Evolutionary conservation across 177 flowering plant species (phyloP).

Genomic region (Vitis hybrid): DNA sequence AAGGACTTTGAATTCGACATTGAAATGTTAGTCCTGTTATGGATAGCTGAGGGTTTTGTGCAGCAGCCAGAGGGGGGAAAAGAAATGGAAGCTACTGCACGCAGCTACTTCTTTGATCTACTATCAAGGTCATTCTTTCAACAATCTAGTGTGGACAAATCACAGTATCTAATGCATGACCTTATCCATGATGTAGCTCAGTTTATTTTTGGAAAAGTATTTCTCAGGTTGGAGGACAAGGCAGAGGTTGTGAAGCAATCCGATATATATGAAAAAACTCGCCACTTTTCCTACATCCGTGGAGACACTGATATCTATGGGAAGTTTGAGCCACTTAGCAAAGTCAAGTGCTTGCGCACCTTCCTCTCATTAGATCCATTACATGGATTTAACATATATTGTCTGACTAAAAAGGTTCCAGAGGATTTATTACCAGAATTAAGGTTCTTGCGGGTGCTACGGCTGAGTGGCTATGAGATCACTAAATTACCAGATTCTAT

Average conservation of each 20-base stretch:
- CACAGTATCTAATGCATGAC: constrained; percentile 14
- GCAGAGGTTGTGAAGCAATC: background rate
- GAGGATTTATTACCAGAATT: constrained; percentile 5
- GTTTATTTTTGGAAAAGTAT: constrained; percentile 2
- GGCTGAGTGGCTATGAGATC: constrained; percentile 1
- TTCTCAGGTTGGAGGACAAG: background rate
- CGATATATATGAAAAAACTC: constrained; percentile 1
- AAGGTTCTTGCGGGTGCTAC: constrained; percentile 6
- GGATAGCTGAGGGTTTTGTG: constrained; percentile 18
- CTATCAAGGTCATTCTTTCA: constrained; percentile 12
- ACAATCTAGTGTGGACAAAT: background rate
- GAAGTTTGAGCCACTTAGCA: background rate
- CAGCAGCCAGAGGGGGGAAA: background rate
- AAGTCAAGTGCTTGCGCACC: constrained; percentile 6
- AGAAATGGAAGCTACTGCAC: constrained; percentile 1
- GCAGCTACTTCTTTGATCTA: constrained; percentile 5
- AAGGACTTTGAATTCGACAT: constrained; percentile 1
- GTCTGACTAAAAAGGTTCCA: constrained; percentile 2
- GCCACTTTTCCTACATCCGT: constrained; percentile 1
- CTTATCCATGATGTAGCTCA: background rate
- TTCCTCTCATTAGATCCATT: background rate
- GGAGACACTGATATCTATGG: background rate
- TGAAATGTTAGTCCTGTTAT: constrained; percentile 4
- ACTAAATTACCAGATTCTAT: constrained; percentile 3
- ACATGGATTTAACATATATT: background rate